Base-by-base conservation (phyloP, 305 asterid species). In the Rubia tinctorum region DNA sequence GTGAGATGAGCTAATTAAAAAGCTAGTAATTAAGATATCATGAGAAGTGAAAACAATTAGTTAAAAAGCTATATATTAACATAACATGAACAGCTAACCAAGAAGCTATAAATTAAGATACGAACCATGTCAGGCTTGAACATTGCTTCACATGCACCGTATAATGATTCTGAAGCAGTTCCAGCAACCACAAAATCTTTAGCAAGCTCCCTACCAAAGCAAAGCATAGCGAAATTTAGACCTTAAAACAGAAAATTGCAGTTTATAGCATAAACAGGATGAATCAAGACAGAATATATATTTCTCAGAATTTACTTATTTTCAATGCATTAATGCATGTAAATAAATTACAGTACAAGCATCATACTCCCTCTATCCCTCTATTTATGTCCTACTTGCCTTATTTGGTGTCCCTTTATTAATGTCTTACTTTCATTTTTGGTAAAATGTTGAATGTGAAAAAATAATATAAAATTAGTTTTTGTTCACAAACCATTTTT, bases 81-180 rank as follows among this genome's bases (percentile, higher is more conserved):
- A 64, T 30, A 9, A 17, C 42, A 18, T 18, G 47, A 59, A 9
- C 14, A 37, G 20, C 22, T 18, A 62, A 59, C 30, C 15, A 71
- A 66, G 79, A 55, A 20, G 15, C 15, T 27, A 27, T 27, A 27
- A 27, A 27, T 27, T 27, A 27, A 27, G 30, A 27, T 27, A 82
- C 95, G 39, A 71, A 95, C 98, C 99, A 95, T 83, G 78, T 90
- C 96, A 22, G 99, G 95, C 76, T 90, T 92, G 88, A 83, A 95
- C 99, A 95, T 95, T 13, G 99, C 91, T 86, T 95, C 99, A 63
- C 97, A 92, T 71, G 99, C 99, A 83, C 99, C 99, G 51, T 95
- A 95, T 47, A 95, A 90, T 22, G 99, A 95, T 82, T 95, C 99
- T 44, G 97, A 92, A 71, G 98, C 97, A 75, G 97, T 95, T 44